Evolutionary conservation across 2,329 filamentous ascomycete species (phyloP).

Genomic region (Colletotrichum sp.): DNA sequence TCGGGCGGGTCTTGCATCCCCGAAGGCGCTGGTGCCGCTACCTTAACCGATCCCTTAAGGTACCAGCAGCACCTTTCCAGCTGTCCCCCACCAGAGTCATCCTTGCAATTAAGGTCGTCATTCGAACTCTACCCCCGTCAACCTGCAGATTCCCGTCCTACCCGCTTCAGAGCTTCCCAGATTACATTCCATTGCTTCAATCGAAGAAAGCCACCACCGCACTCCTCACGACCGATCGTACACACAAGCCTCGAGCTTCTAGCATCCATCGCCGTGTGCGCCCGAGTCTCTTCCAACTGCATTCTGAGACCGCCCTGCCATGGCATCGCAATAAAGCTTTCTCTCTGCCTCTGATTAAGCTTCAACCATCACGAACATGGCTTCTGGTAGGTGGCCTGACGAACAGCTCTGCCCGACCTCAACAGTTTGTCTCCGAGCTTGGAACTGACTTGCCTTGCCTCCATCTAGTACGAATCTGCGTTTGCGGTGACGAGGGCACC

Average conservation of each 20-base stretch:
- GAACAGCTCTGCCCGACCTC: neutral
- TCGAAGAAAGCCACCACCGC: neutral
- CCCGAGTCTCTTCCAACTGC: neutral
- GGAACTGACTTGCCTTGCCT: constrained; percentile 1
- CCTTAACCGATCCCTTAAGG: neutral
- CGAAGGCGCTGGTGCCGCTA: constrained; percentile 5
- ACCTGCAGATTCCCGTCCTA: constrained; percentile 15
- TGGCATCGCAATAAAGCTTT: constrained; percentile 10
- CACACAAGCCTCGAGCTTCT: neutral
- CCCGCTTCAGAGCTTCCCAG: constrained; percentile 8
- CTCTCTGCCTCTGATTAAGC: neutral
- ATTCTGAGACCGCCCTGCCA: neutral
- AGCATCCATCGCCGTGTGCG: neutral
- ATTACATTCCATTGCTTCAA: neutral
- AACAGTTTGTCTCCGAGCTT: neutral
- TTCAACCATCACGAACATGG: constrained; percentile 7
- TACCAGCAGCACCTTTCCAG: neutral
- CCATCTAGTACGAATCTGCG: constrained; percentile 81
- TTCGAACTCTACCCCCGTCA: constrained; percentile 15
- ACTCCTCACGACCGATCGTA: neutral
- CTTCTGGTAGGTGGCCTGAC: constrained; percentile 23
- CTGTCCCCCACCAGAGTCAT: constrained; percentile 8
- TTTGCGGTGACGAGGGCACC: constrained; percentile 96
- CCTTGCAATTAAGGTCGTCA: constrained; percentile 21
- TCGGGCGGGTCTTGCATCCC: constrained; percentile 1